Evolutionary conservation across 768 basidiomycete genomes (phyloP).

Genomic region (Boletus speciosus): DNA sequence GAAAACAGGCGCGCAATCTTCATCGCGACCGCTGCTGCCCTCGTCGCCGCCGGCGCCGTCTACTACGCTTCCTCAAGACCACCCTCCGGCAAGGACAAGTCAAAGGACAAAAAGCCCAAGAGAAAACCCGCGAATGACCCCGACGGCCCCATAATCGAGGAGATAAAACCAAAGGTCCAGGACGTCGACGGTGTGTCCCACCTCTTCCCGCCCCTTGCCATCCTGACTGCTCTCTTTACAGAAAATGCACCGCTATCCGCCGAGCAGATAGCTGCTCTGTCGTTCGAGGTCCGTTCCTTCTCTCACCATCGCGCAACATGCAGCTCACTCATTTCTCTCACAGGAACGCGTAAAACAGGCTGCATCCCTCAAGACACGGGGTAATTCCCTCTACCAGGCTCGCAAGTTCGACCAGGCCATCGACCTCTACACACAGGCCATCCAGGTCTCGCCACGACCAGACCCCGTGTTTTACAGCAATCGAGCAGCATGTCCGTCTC

Average conservation of each 20-base stretch:
- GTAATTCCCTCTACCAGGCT: slow-evolving; percentile 66
- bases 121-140: slow-evolving; percentile 52
- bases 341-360: slow-evolving; percentile 67
- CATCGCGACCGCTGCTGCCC: slow-evolving; percentile 68
- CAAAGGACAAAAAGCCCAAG: slow-evolving; percentile 47
- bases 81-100: slow-evolving; percentile 44
- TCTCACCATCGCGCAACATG: not conserved
- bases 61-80: slow-evolving; percentile 54
- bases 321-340: slow-evolving; percentile 11
- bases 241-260: slow-evolving; percentile 44
- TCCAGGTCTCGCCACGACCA: slow-evolving; percentile 67
- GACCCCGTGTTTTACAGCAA: slow-evolving; percentile 97
- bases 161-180: slow-evolving; percentile 48
- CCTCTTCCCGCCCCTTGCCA: not conserved
- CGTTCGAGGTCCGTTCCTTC: slow-evolving; percentile 48
- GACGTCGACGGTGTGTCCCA: slow-evolving; percentile 31
- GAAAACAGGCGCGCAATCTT: slow-evolving; percentile 79
- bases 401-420: slow-evolving; percentile 59
- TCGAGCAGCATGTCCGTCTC: slow-evolving; percentile 82
- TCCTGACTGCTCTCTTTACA: slow-evolving; percentile 17
- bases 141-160: slow-evolving; percentile 81
- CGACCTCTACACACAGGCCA: slow-evolving; percentile 70
- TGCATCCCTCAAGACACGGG: slow-evolving; percentile 62
- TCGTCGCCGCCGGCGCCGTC: slow-evolving; percentile 66
- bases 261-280: slow-evolving; percentile 55